Evolutionary conservation across 2,329 filamentous ascomycete species (phyloP), one percentile per base, ranked within the genome.

Genomic region (Trichophyton simii): DNA sequence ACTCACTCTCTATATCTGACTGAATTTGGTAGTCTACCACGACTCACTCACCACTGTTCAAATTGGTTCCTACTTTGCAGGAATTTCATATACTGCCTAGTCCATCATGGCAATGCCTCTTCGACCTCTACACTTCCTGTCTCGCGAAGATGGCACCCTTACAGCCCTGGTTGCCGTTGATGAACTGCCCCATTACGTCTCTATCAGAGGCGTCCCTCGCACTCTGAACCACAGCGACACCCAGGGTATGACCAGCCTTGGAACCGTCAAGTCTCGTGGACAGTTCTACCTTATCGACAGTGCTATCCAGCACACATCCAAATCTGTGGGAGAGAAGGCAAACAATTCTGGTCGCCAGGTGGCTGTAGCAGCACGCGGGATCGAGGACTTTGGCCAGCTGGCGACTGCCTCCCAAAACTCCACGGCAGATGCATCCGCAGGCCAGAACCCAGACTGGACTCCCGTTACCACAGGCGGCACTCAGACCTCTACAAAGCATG

Each of bases 131-230:
- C 77, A 73, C 64, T 79, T 77, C 65, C 69, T 76, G 54, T 68
- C 72, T 46, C 75, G 77, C 41, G 70, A 72, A 44, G 72, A 76
- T 66, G 74, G 75, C 34, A 68, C 67, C 6, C 62, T 77, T 50
- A 73, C 73, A 18, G 75, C 77, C 3, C 71, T 79, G 11, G 68
- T 79, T 50, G 73, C 77, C 4, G 66, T 78, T 3, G 77, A 79
- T 63, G 77, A 79, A 64, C 68, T 79, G 0, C 76, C 77, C 2
- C 25, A 67, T 1, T 65, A 68, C 20, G 58, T 79, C 44, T 64
- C 65, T 2, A 70, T 79, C 58, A 69, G 68, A 34, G 74, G 72
- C 11, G 68, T 75, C 15, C 67, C 76, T 57, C 72, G 75, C 15
- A 67, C 60, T 4, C 63, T 79, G 9, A 67, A 66, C 48, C 62